Base-by-base conservation (phyloP, 495 filamentous ascomycete species). In the Durotheca rogersii region DNA sequence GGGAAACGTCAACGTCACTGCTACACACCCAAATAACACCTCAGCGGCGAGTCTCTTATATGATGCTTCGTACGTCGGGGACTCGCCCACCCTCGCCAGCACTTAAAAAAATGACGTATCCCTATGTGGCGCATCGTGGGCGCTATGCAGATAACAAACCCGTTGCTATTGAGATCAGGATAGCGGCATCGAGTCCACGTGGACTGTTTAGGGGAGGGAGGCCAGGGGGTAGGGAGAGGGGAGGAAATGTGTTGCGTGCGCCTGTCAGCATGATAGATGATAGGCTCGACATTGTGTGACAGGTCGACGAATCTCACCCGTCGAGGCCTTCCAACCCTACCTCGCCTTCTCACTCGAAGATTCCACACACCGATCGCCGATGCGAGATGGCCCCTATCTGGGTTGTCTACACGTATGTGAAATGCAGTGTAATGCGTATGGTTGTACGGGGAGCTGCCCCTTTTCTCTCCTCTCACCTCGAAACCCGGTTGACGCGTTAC, bases 351-450 rank as follows among this genome's bases (percentile, higher is more conserved):
- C n/a, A n/a, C n/a, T n/a, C n/a, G n/a, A n/a, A n/a, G n/a, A n/a
- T n/a, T n/a, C n/a, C n/a, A n/a, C n/a, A n/a, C n/a, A n/a, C 56
- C 42, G 31, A 52, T 59, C 51, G 45, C 50, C 56, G 45, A 51
- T 59, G 56, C 56, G 37, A 59, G 56, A 59, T 59, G 56, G 44
- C 50, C 46, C 44, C 55, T 9, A 4, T 27, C n/a, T n/a, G n/a
- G n/a, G n/a, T n/a, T n/a, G n/a, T n/a, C n/a, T n/a, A n/a, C n/a
- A n/a, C n/a, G n/a, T n/a, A n/a, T n/a, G n/a, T n/a, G n/a, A n/a
- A n/a, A n/a, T n/a, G n/a, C n/a, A n/a, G n/a, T n/a, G n/a, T n/a
- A n/a, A n/a, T n/a, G n/a, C n/a, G n/a, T n/a, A n/a, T n/a, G n/a
- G n/a, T n/a, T n/a, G n/a, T n/a, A n/a, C n/a, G n/a, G n/a, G n/a